Conservation (phyloP, 106 monocot genomes). For the Acorus calamus region DNA sequence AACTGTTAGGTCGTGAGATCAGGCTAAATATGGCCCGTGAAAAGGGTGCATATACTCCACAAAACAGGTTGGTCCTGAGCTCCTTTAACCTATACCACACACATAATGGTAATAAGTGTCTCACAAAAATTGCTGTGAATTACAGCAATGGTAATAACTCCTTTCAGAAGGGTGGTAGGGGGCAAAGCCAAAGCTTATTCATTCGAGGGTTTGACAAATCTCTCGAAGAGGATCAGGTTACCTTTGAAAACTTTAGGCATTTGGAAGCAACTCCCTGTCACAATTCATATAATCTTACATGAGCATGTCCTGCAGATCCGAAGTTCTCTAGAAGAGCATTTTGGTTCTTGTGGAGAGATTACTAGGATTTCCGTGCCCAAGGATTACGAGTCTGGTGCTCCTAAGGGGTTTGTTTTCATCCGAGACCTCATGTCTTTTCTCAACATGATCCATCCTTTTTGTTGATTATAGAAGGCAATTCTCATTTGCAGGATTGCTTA, state of each 20-base stretch:
- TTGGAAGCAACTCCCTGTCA: too few species aligned
- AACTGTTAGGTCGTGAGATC: conserved; percentile 57
- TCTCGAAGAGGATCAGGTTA: conserved; percentile 56
- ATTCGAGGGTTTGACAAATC: conserved; percentile 75
- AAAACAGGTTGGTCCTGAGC: conserved; percentile 29
- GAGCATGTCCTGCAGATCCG: conserved; percentile 31
- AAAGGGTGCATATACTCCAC: conserved; percentile 56
- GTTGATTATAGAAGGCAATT: too few species aligned
- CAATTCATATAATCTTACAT: too few species aligned
- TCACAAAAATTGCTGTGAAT: not conserved
- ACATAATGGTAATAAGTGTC: too few species aligned
- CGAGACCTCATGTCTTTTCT: too few species aligned
- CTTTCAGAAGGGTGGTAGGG: conserved; percentile 43
- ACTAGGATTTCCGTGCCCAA: conserved; percentile 61
- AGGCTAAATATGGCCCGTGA: conserved; percentile 63
- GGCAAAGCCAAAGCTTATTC: conserved; percentile 47
- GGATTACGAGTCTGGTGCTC: conserved; percentile 64
- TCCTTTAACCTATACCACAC: too few species aligned
- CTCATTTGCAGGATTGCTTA: not conserved
- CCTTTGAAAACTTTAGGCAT: not conserved
- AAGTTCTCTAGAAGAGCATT: conserved; percentile 52
- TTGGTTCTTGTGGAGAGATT: conserved; percentile 73
- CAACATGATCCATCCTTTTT: too few species aligned
- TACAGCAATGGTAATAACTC: conserved; percentile 45
- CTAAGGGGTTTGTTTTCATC: conserved; percentile 58